Conservation (phyloP, 768 basidiomycete species). For the Hortiboletus flavorubellus region DNA sequence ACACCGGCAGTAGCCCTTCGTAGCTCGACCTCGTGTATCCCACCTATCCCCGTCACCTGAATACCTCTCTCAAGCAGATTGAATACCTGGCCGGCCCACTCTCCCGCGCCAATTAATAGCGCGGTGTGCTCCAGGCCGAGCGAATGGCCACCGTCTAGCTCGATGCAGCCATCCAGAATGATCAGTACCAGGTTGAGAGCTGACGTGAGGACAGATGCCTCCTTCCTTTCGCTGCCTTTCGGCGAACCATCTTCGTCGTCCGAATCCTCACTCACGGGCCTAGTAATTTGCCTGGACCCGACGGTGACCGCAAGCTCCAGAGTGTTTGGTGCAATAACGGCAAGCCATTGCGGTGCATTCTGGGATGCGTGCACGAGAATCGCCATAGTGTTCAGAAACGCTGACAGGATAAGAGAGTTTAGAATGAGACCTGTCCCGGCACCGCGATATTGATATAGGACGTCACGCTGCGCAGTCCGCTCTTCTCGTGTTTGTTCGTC, state of each 20-base stretch:
- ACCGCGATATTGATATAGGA: conserved; percentile 58
- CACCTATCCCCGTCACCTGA: conserved; percentile 60
- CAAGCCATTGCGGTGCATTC: conserved; percentile 77
- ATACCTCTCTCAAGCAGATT: conserved; percentile 60
- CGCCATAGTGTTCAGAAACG: conserved; percentile 70
- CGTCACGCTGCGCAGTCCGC: conserved; percentile 55
- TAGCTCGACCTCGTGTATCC: conserved; percentile 57
- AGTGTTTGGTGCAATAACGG: conserved; percentile 75
- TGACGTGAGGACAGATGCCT: conserved; percentile 70
- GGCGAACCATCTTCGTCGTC: conserved; percentile 30
- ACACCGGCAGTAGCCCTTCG: conserved; percentile 76
- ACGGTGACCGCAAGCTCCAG: conserved; percentile 81
- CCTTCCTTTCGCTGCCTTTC: conserved; percentile 38
- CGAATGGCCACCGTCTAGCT: conserved; percentile 72
- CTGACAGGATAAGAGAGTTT: conserved; percentile 70
- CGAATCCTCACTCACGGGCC: conserved; percentile 33
- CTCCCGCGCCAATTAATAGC: conserved; percentile 65
- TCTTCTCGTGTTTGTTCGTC: conserved; percentile 78
- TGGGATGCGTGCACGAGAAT: conserved; percentile 81
- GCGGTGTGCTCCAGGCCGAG: conserved; percentile 74
- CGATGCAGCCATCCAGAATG: conserved; percentile 68
- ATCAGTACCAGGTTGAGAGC: conserved; percentile 77
- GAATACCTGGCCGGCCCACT: conserved; percentile 79
- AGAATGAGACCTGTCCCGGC: conserved; percentile 83
- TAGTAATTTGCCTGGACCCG: conserved; percentile 62